A percentile compares a stretch with the other conserved stretches of the same genome.
Conservation (phyloP, 106 monocot species). For the Platanthera guangdongensis region DNA sequence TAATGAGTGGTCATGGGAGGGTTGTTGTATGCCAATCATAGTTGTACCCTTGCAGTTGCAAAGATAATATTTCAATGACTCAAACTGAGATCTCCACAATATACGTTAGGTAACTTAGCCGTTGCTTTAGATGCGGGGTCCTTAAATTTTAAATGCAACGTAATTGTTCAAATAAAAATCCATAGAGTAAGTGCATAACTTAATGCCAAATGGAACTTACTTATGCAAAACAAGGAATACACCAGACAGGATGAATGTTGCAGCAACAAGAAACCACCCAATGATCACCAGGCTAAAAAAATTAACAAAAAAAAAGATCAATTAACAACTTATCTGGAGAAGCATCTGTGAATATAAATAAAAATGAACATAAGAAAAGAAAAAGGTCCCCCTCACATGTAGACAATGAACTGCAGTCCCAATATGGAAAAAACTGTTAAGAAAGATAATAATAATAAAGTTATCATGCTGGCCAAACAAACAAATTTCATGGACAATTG, state of each 20-base stretch:
- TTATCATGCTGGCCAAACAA: slow-evolving; percentile 4
- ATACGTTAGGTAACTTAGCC: too few species aligned
- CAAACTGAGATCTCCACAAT: too few species aligned
- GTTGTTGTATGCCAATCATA: too few species aligned
- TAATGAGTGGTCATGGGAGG: too few species aligned
- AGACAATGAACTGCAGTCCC: slow-evolving; percentile 63
- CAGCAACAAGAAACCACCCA: slow-evolving; percentile 85
- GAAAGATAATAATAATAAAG: slow-evolving; percentile 5
- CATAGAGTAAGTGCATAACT: not conserved
- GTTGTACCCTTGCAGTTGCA: too few species aligned
- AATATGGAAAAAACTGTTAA: slow-evolving; percentile 71
- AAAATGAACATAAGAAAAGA: not conserved
- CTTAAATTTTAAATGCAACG: too few species aligned
- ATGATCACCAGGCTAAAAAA: slow-evolving; percentile 59
- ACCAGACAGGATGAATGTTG: slow-evolving; percentile 77
- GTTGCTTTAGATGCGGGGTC: too few species aligned
- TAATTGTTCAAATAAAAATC: too few species aligned
- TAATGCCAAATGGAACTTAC: slow-evolving; percentile 35
- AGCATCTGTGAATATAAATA: not conserved
- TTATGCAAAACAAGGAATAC: slow-evolving; percentile 84
- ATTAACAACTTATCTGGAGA: not conserved
- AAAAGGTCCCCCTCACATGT: slow-evolving; percentile 35
- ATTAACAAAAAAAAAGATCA: not conserved
- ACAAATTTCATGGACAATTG: not conserved
- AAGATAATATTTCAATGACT: too few species aligned